Evolutionary conservation across 2,329 filamentous ascomycete species (phyloP).

Genomic region (Fusarium equiseti): DNA sequence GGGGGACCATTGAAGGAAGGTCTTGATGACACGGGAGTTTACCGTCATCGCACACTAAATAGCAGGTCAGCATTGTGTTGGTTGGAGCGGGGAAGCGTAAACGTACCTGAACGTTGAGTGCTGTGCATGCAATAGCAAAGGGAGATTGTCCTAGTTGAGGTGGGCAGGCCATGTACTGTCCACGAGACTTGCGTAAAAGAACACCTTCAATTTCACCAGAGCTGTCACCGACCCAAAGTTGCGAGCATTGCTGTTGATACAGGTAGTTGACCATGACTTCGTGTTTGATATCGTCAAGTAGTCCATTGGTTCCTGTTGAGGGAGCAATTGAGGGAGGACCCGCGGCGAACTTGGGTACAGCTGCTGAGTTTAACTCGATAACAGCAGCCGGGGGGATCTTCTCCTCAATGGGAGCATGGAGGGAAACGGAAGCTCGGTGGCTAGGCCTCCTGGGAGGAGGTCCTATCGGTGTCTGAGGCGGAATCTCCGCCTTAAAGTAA

Average conservation of each 20-base stretch:
- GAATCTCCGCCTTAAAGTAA: conserved; percentile 68
- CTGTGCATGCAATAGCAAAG: conserved; percentile 73
- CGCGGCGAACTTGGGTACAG: conserved; percentile 60
- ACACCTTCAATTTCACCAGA: conserved; percentile 79
- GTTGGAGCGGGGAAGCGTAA: neutral
- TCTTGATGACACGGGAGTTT: conserved; percentile 83
- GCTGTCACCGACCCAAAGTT: conserved; percentile 79
- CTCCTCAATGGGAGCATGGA: conserved; percentile 51
- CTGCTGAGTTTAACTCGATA: conserved; percentile 62
- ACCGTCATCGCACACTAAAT: conserved; percentile 82
- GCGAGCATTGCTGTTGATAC: conserved; percentile 81
- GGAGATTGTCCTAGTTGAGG: conserved; percentile 71
- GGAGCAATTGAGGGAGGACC: conserved; percentile 67
- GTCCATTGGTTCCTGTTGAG: conserved; percentile 61
- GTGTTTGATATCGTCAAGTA: conserved; percentile 80
- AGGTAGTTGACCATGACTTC: conserved; percentile 88
- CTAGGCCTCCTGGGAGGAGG: conserved; percentile 33
- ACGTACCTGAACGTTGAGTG: conserved; percentile 78
- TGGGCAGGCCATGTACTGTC: conserved; percentile 80
- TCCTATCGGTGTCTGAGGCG: conserved; percentile 29
- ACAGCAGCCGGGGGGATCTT: conserved; percentile 54
- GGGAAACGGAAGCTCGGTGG: conserved; percentile 39
- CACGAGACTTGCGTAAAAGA: conserved; percentile 74
- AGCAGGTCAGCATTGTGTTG: neutral
- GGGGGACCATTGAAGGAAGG: conserved; percentile 79